Evolutionary conservation across 345 rosid species (phyloP).

Genomic region (Ricinus communis): DNA sequence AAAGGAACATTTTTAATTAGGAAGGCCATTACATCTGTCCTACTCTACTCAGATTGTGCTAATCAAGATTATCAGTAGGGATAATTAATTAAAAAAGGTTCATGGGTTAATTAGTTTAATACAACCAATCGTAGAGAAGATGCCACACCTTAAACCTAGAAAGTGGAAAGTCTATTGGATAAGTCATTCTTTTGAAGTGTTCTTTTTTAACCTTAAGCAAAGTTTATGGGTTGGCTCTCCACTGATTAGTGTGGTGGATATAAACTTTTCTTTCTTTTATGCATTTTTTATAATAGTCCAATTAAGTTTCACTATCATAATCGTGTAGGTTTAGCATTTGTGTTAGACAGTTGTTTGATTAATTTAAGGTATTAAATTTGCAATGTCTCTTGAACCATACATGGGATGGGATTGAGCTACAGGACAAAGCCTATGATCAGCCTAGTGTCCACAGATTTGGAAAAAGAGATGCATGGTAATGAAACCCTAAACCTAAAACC

Average conservation of each 20-base stretch:
- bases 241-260: slow-evolving; percentile 46
- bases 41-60: slow-evolving; percentile 21
- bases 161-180: slow-evolving; percentile 47
- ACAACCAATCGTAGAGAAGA: slow-evolving; percentile 24
- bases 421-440: slow-evolving; percentile 25
- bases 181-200: slow-evolving; percentile 25
- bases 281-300: not conserved
- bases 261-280: slow-evolving; percentile 25
- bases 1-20: not conserved
- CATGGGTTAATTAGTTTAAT: slow-evolving; percentile 28
- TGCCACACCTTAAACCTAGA: slow-evolving; percentile 41
- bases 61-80: slow-evolving; percentile 17
- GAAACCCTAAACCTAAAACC: no score
- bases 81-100: not conserved
- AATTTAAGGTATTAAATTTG: slow-evolving; percentile 3
- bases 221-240: slow-evolving; percentile 45
- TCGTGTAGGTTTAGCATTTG: slow-evolving; percentile 34
- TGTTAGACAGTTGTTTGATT: slow-evolving; percentile 16
- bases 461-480: no score
- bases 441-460: slow-evolving; percentile 29
- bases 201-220: slow-evolving; percentile 16
- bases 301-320: slow-evolving; percentile 25
- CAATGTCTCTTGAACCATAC: not conserved
- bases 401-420: slow-evolving; percentile 14
- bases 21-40: slow-evolving; percentile 23